Evolutionary conservation across 768 basidiomycete species (phyloP).

Genomic region (Atractiella rhizophila): DNA sequence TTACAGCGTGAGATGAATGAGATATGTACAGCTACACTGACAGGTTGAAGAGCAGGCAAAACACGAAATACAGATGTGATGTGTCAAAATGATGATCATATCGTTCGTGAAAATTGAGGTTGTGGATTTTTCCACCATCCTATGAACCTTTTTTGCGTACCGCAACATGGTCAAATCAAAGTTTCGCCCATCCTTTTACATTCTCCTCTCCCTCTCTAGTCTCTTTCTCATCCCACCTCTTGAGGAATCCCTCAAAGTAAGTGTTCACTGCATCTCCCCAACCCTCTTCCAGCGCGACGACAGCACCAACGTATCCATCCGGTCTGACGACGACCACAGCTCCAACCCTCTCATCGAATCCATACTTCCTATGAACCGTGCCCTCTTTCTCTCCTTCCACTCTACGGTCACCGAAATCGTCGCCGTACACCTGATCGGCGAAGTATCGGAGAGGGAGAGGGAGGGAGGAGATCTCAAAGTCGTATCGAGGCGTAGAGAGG

Average conservation of each 20-base stretch:
- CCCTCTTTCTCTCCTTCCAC: conserved; percentile 12
- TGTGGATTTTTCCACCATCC: too few relatives aligned
- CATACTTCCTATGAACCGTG: conserved; percentile 17
- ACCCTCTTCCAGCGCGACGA: conserved; percentile 14
- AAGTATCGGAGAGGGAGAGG: conserved; percentile 12
- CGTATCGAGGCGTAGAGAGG: conserved; percentile 13
- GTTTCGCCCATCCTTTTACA: too few relatives aligned
- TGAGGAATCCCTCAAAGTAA: conserved; percentile 19
- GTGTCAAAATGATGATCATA: too few relatives aligned
- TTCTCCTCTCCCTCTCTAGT: too few relatives aligned
- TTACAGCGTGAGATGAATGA: too few relatives aligned
- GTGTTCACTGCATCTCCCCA: conserved; percentile 17
- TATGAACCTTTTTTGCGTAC: too few relatives aligned
- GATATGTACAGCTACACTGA: too few relatives aligned
- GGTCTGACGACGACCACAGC: conserved; percentile 21
- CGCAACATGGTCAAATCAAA: too few relatives aligned
- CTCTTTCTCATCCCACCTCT: too few relatives aligned
- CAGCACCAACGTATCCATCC: conserved; percentile 21
- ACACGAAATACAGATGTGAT: too few relatives aligned
- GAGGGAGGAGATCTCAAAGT: conserved; percentile 15
- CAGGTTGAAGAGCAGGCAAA: too few relatives aligned
- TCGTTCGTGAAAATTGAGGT: too few relatives aligned
- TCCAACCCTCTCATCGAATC: conserved; percentile 15
- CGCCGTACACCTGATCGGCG: conserved; percentile 13
- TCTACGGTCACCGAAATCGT: conserved; percentile 14